Evolutionary conservation across 768 basidiomycete genomes (phyloP), one percentile per base, ranked within the genome.

Genomic region (Rhodotorula sphaerocarpa): DNA sequence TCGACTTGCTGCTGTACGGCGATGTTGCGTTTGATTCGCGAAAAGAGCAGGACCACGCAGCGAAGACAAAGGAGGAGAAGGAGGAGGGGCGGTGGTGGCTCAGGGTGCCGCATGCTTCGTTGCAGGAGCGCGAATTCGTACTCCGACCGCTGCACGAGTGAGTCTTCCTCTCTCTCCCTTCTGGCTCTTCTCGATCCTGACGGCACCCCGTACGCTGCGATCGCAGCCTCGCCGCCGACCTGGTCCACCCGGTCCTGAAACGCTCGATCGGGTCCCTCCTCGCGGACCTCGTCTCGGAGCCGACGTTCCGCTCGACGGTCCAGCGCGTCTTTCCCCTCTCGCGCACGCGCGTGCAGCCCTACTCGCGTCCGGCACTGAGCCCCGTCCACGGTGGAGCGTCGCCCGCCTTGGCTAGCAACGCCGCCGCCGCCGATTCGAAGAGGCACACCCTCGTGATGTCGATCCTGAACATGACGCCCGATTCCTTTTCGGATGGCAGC

Each of bases 401-500:
- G n/a, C n/a, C n/a, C n/a, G n/a, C n/a, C n/a, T n/a, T n/a, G n/a
- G n/a, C n/a, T n/a, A n/a, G n/a, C n/a, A n/a, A n/a, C 66, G 69
- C 63, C 64, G 5, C 50, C 27, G 18, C 70, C 70, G 15, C 60
- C 65, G 18, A 51, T 12, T 59, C 66, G 6, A 14, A 63, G 33
- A 44, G 20, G 15, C 63, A 66, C n/a, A 74, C 88, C 1, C 80
- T 82, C 59, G 73, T 96, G 60, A 96, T 97, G 93, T 86, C 86
- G 0, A 95, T 88, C 1, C 80, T 99, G 59, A 96, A 97, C 73
- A 81, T 81, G 10, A 96, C 93, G 0, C 92, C 93, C 4, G 93
- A 99, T 75, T 95, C 92, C 0, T 96, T 96, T 76, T 96, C 92
- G 0, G 91, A 96, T 65, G 90, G 90, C 15, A 80, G 83, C 6